Conservation (phyloP, 2,329 filamentous ascomycete genomes). For the Paraconiothyrium brasiliense region DNA sequence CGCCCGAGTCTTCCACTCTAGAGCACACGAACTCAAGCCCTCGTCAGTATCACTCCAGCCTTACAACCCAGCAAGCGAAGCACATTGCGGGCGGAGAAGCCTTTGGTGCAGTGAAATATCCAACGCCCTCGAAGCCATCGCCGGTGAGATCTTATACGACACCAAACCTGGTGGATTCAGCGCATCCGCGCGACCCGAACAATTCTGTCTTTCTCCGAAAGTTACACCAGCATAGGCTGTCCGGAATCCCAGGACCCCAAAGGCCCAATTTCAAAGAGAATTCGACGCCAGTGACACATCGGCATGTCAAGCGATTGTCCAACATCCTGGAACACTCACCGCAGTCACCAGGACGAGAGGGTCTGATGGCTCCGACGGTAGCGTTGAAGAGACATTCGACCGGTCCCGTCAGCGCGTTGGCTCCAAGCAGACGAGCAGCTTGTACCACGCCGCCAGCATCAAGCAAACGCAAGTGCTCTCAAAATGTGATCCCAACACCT, state of each 20-base stretch:
- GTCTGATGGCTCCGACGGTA: conserved; percentile 25
- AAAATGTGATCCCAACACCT: conserved; percentile 30
- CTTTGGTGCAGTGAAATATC: conserved; percentile 18
- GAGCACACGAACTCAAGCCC: conserved; percentile 36
- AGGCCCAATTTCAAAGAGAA: conserved; percentile 34
- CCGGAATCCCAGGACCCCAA: conserved; percentile 20
- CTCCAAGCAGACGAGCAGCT: conserved; percentile 28
- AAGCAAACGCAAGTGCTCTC: conserved; percentile 31
- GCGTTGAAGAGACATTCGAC: conserved; percentile 29
- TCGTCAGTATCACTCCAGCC: conserved; percentile 32
- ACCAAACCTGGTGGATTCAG: conserved; percentile 35
- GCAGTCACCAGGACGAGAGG: conserved; percentile 28
- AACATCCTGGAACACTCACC: conserved; percentile 31
- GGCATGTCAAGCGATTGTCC: conserved; percentile 25
- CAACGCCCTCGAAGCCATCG: conserved; percentile 27
- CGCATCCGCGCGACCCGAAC: conserved; percentile 21
- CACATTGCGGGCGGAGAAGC: conserved; percentile 28
- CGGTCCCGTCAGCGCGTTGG: conserved; percentile 21
- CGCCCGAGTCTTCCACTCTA: conserved; percentile 34
- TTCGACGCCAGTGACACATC: conserved; percentile 26
- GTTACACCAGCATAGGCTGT: conserved; percentile 22
- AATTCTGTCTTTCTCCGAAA: conserved; percentile 32
- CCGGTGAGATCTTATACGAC: conserved; percentile 41
- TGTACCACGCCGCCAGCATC: conserved; percentile 26
- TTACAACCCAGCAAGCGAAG: conserved; percentile 30